Conservation (phyloP, 2,329 filamentous ascomycete genomes). For the Elsinoe batatas region DNA sequence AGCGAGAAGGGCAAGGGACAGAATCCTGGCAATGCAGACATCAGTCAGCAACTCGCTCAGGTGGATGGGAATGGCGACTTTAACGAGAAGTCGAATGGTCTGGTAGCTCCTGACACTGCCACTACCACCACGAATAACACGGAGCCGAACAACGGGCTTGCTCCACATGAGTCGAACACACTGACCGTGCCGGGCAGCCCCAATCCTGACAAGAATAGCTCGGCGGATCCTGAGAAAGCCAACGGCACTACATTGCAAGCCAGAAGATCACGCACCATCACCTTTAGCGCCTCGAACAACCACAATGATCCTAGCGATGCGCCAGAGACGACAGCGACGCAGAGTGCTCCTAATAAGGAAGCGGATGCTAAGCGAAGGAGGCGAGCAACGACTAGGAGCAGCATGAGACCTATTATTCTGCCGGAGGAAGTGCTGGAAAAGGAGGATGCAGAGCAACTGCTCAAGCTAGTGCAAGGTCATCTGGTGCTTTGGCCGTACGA, state of each 20-base stretch:
- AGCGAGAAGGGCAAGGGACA: slow-evolving; percentile 14
- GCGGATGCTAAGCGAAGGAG: slow-evolving; percentile 49
- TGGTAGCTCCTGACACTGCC: not conserved
- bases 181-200: not conserved
- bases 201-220: not conserved
- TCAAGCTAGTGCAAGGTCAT: slow-evolving; percentile 75
- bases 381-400: slow-evolving; percentile 60
- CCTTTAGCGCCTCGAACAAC: slow-evolving; percentile 19
- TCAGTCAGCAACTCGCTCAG: slow-evolving; percentile 16
- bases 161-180: not conserved
- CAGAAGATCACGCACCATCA: slow-evolving; percentile 24
- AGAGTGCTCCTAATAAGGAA: slow-evolving; percentile 18
- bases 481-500: slow-evolving; percentile 92
- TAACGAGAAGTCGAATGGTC: slow-evolving; percentile 21
- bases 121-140: not conserved
- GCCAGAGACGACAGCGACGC: slow-evolving; percentile 24
- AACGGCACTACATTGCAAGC: slow-evolving; percentile 16
- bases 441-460: slow-evolving; percentile 68
- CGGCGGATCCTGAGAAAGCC: slow-evolving; percentile 20
- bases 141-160: slow-evolving; percentile 3
- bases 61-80: slow-evolving; percentile 11
- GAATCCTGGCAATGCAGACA: slow-evolving; percentile 15
- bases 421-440: slow-evolving; percentile 66
- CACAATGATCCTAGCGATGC: slow-evolving; percentile 17
- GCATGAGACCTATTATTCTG: slow-evolving; percentile 49